A percentile compares a stretch with the other conserved stretches of the same genome.
Conservation (phyloP, 768 basidiomycete species). For the Cystobasidium ongulense region DNA sequence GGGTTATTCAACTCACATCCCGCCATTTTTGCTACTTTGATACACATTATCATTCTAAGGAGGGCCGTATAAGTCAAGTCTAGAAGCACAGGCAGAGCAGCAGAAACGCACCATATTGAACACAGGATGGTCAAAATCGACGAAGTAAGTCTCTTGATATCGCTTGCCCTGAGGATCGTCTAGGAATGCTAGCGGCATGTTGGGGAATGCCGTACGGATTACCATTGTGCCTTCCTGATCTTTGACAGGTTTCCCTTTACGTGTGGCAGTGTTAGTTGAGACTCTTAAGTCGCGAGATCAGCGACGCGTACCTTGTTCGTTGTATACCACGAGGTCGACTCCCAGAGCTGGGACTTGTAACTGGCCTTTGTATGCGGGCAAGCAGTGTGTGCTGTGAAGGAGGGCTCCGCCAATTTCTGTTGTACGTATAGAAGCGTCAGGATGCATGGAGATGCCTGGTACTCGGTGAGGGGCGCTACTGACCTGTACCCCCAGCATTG, state of each 20-base stretch:
- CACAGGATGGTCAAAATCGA: constrained; percentile 2
- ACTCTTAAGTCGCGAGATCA: neutral
- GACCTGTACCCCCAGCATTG: neutral
- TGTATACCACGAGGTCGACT: constrained; percentile 1
- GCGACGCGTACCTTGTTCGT: neutral
- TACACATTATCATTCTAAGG: neutral
- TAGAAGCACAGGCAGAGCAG: neutral
- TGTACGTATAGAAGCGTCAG: no score
- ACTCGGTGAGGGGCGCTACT: no score
- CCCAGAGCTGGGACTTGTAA: neutral
- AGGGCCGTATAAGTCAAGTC: neutral
- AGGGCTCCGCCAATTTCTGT: constrained; percentile 14
- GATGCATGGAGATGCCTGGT: no score
- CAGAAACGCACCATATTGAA: neutral
- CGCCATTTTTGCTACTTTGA: neutral
- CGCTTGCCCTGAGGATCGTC: constrained; percentile 15
- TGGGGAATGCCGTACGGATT: constrained; percentile 12
- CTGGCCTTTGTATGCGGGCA: constrained; percentile 13
- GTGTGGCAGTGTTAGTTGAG: neutral
- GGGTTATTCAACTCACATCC: neutral
- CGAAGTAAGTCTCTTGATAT: constrained; percentile 22
- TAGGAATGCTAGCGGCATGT: constrained; percentile 15
- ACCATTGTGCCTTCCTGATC: constrained; percentile 24
- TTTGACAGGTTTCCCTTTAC: constrained; percentile 7
- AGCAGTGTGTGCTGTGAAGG: neutral